Percentiles rank a stretch among this genome's conserved stretches.
Evolutionary conservation across 345 rosid species (phyloP).

Genomic region (Balakata baccata): DNA sequence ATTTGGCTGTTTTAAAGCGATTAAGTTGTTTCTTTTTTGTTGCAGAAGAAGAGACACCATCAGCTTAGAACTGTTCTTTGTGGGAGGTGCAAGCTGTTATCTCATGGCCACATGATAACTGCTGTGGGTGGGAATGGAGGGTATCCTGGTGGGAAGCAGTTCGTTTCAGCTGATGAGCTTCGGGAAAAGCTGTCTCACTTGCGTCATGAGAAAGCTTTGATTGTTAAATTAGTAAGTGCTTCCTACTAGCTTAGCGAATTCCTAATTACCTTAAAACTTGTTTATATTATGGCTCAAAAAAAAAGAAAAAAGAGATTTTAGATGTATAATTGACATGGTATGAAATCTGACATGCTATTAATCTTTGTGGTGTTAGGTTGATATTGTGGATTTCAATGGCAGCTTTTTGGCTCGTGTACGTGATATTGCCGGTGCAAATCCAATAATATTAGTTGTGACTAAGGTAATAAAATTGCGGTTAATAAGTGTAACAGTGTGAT

Average conservation of each 20-base stretch:
- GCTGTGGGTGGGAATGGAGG: constrained; percentile 99
- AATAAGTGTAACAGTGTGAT: constrained; percentile 8
- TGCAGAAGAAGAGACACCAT: constrained; percentile 91
- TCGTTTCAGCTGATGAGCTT: constrained; percentile 78
- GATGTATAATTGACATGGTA: background rate
- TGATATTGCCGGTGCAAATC: constrained; percentile 89
- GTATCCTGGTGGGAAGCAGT: constrained; percentile 86
- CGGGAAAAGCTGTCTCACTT: constrained; percentile 81
- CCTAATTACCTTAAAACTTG: no score
- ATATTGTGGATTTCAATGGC: constrained; percentile 92
- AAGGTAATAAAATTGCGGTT: constrained; percentile 44
- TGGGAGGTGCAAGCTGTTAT: constrained; percentile 81
- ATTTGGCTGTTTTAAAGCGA: background rate
- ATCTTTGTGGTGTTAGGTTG: constrained; percentile 51
- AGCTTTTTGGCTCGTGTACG: constrained; percentile 89
- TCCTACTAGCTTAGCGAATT: background rate
- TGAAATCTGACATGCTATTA: constrained; percentile 7
- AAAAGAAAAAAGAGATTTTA: background rate
- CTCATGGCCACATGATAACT: constrained; percentile 95
- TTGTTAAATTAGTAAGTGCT: constrained; percentile 68
- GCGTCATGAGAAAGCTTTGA: constrained; percentile 70
- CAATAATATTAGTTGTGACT: constrained; percentile 80
- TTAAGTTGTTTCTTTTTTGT: background rate
- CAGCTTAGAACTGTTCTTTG: constrained; percentile 89
- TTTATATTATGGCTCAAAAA: background rate